Percentiles rank a stretch among this genome's conserved stretches.
These are phyloP conservation scores for Luffa acutangula DNA, from an alignment of 306 rosid species.

Conservation along the genomic window DNA sequence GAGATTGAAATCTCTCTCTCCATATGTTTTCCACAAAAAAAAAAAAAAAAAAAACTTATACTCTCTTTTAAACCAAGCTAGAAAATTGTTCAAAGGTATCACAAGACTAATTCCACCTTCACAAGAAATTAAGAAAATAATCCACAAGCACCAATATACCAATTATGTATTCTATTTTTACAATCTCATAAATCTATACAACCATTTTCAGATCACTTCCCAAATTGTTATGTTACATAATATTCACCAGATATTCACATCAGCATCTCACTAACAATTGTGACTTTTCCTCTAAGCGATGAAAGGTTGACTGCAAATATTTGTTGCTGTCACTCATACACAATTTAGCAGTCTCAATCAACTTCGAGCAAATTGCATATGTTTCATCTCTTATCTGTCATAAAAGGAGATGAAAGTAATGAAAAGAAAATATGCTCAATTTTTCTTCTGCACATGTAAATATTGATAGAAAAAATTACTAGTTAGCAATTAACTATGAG, in stretches of 20 bases:
- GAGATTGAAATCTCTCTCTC: too few species aligned
- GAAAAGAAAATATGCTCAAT: neutral
- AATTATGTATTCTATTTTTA: neutral
- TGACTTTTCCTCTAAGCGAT: constrained; percentile 23
- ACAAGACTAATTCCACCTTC: neutral
- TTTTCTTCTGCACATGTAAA: neutral
- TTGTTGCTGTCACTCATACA: constrained; percentile 44
- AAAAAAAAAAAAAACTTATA: neutral
- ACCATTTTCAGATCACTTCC: neutral
- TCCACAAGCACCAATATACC: neutral
- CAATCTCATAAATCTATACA: neutral
- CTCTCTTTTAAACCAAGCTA: neutral
- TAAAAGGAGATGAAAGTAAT: constrained; percentile 12
- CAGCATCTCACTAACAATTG: neutral
- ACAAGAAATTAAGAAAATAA: neutral
- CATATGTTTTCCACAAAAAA: too few species aligned
- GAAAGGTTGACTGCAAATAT: constrained; percentile 51
- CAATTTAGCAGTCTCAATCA: constrained; percentile 61
- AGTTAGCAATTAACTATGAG: neutral
- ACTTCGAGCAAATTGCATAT: constrained; percentile 37
- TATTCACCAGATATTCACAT: neutral
- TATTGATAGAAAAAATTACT: neutral
- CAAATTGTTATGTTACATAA: neutral
- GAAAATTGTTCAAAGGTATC: neutral
- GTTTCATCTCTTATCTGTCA: constrained; percentile 44